Percentiles rank a stretch among this genome's conserved stretches.
Conservation (phyloP, 2,329 filamentous ascomycete genomes). For the Claviceps monticola region DNA sequence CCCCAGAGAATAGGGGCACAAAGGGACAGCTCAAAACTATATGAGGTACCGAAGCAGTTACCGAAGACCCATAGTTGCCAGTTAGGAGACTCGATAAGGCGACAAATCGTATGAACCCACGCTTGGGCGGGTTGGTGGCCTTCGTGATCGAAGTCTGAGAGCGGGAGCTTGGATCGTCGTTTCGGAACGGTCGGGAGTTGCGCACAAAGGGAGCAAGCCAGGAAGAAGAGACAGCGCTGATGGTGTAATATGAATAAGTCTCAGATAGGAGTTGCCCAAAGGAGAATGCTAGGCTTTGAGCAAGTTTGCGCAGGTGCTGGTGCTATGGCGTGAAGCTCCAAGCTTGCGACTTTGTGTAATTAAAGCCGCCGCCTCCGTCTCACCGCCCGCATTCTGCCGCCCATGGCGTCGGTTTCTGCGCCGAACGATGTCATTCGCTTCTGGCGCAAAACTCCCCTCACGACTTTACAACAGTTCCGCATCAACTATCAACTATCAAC, state of each 20-base stretch:
- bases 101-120: too few species aligned
- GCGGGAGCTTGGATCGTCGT: not conserved
- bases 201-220: not conserved
- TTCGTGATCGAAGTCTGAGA: not conserved
- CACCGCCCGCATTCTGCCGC: conserved; percentile 2
- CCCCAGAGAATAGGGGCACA: too few species aligned
- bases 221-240: not conserved
- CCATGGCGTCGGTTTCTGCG: not conserved
- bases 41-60: too few species aligned
- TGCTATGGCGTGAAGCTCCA: not conserved
- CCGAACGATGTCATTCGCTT: not conserved
- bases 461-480: too few species aligned
- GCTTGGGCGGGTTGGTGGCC: not conserved
- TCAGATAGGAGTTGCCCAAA: not conserved
- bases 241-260: not conserved
- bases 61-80: too few species aligned
- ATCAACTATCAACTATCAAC: not conserved
- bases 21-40: too few species aligned
- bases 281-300: not conserved
- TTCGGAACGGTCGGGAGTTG: not conserved
- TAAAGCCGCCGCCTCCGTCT: not conserved
- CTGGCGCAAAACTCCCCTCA: too few species aligned
- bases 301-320: not conserved
- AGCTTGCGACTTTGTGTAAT: not conserved
- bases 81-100: too few species aligned